These are phyloP conservation scores for Cordyceps fumosorosea DNA, from an alignment of 2,329 filamentous ascomycete genomes.

Conservation along the genomic window DNA sequence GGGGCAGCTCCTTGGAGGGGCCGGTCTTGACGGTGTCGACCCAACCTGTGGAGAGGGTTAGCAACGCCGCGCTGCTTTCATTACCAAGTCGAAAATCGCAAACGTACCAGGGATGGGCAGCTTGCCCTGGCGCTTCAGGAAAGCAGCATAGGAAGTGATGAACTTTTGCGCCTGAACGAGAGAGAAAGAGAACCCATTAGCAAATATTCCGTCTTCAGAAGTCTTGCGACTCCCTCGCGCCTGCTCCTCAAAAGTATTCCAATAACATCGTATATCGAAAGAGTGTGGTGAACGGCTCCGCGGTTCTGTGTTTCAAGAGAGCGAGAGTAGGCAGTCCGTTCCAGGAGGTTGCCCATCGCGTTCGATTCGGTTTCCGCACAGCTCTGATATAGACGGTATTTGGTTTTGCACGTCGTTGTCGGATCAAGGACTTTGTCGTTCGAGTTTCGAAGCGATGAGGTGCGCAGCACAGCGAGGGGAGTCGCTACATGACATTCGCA, in stretches of 20 bases:
- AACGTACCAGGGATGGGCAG: conserved; percentile 79
- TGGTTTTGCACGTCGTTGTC: background rate
- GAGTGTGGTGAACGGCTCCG: background rate
- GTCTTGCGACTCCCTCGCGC: conserved; percentile 67
- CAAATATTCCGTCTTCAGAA: conserved; percentile 68
- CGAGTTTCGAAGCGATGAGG: background rate
- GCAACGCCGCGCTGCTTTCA: background rate
- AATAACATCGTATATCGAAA: background rate
- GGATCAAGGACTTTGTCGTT: background rate
- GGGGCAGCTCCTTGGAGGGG: conserved; percentile 92
- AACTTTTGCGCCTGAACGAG: conserved; percentile 72
- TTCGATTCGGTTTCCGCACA: background rate
- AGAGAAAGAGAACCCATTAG: conserved; percentile 48
- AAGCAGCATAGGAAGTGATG: conserved; percentile 77
- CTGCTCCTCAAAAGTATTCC: conserved; percentile 45
- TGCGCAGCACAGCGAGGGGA: conserved; percentile 10
- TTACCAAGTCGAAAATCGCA: no score
- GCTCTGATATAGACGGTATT: background rate
- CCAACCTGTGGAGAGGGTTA: conserved; percentile 59
- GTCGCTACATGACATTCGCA: background rate
- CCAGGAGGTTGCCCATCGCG: conserved; percentile 13
- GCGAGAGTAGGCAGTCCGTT: conserved; percentile 1
- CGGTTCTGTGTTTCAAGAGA: conserved; percentile 3
- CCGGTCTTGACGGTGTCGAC: conserved; percentile 99
- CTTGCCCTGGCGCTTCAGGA: conserved; percentile 93